Conservation (phyloP, 371 early-diverging fungal species). For the Mycotypha africana region DNA sequence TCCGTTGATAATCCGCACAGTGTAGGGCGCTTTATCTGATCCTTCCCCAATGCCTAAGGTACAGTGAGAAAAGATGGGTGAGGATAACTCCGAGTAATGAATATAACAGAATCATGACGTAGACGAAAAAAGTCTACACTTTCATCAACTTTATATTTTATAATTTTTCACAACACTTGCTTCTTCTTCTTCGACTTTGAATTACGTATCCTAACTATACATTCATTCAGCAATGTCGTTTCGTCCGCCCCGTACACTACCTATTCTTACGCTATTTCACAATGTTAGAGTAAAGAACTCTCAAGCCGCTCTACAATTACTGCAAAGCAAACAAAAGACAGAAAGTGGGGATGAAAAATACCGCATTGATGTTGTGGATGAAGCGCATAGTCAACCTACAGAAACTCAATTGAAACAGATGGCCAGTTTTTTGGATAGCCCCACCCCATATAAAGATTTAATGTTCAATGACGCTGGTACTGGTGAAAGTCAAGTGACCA, state of each 20-base stretch:
- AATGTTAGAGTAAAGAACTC: conserved; percentile 22
- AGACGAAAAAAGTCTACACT: too few relatives aligned
- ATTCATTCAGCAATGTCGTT: too few relatives aligned
- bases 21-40: too few relatives aligned
- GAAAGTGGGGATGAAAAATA: conserved; percentile 20
- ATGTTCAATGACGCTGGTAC: background rate
- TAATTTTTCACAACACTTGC: too few relatives aligned
- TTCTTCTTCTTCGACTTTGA: too few relatives aligned
- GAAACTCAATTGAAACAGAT: conserved; percentile 20
- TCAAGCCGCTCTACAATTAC: conserved; percentile 16
- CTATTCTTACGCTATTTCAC: conserved; percentile 32
- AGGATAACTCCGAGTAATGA: too few relatives aligned
- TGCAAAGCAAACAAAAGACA: conserved; percentile 22
- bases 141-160: too few relatives aligned
- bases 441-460: conserved; percentile 18
- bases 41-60: too few relatives aligned
- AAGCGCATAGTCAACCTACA: conserved; percentile 15
- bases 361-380: conserved; percentile 19
- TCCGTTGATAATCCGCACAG: too few relatives aligned
- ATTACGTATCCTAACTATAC: too few relatives aligned
- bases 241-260: conserved; percentile 36
- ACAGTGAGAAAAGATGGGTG: too few relatives aligned
- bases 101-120: too few relatives aligned
- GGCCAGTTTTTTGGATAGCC: conserved; percentile 11
- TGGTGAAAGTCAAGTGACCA: conserved; percentile 2